Evolutionary conservation across 1,139 yeast species (phyloP), one percentile per base, ranked within the genome.

Genomic region (Hansenula sp.): DNA sequence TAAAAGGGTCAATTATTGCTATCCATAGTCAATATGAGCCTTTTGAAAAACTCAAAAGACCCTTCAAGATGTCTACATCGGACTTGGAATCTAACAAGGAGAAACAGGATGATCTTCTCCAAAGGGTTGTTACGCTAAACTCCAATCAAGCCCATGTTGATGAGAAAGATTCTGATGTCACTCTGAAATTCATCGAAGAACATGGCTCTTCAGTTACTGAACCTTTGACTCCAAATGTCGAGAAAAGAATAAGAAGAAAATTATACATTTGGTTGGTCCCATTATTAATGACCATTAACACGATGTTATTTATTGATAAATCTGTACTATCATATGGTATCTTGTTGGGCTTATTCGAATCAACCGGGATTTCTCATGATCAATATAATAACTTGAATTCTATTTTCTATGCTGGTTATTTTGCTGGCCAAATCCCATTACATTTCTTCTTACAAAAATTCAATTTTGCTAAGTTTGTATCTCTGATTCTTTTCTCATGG

Each of bases 321-420:
- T 57, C 70, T n/a, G 63, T 74, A 9, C 63, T 67, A 28, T 68
- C 76, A 1, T 73, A 70, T 51, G 74, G 77, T 7, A 59, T 73
- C 0, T 64, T 74, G 38, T 57, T 74, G 49, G 78, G 75, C 1
- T 53, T 74, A 33, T 73, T 71, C 57, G 58, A 68, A 27, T 71
- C 74, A 68, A 68, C 73, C 3, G 72, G 71, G 9, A 47, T 70
- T 25, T 51, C 51, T 21, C 63, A 64, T 46, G 48, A 60, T 40
- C 55, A 60, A 38, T 70, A 66, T 50, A 67, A 70, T 45, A 65
- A 70, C 45, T 59, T 66, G 17, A 66, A 67, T 37, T 62, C 75
- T n/a, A 63, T 74, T 6, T 75, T 75, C 47, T 75, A 75, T 52
- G 57, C 68, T 37, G 78, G 77, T 8, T 72, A 68, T 43, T 50